A percentile compares a stretch with the other conserved stretches of the same genome.
phyloP scores from a whole-genome alignment of 306 rosid genomes.

The Dalbergia cultrata region DNA sequence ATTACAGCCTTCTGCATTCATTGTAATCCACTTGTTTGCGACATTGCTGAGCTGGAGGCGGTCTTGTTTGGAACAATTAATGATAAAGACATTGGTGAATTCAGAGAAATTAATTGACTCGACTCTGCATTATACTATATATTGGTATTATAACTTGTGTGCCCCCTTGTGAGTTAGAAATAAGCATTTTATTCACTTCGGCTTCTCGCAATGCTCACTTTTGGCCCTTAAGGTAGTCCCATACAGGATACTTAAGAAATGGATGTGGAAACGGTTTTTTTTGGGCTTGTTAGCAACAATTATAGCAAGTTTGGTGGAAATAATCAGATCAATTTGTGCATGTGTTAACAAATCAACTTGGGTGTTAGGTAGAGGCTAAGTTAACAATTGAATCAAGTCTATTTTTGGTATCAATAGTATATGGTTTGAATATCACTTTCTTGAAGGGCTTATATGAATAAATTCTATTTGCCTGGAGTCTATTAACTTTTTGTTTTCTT shows the following conservation, averaged over 20 bases:
- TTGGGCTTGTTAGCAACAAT: slow-evolving; percentile 20
- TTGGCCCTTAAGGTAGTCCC: slow-evolving; percentile 27
- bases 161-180: slow-evolving; percentile 16
- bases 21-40: slow-evolving; percentile 11
- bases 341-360: slow-evolving; percentile 5
- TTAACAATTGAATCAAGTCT: not conserved
- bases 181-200: slow-evolving; percentile 34
- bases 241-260: not conserved
- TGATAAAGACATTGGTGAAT: slow-evolving; percentile 7
- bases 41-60: slow-evolving; percentile 6
- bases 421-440: not conserved
- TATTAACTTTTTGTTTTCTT: slow-evolving; percentile 37
- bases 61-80: slow-evolving; percentile 6
- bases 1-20: slow-evolving; percentile 18
- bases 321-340: slow-evolving; percentile 34
- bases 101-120: slow-evolving; percentile 16
- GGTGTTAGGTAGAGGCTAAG: not conserved
- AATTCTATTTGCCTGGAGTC: not conserved
- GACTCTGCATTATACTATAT: slow-evolving; percentile 20
- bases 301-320: slow-evolving; percentile 29
- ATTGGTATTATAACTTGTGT: not conserved
- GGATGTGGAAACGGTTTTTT: not conserved
- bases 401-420: not conserved
- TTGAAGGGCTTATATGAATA: not conserved
- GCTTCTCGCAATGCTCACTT: slow-evolving; percentile 21